phyloP scores from a whole-genome alignment of 2,329 filamentous ascomycete species.

The Alternaria postmessia region DNA sequence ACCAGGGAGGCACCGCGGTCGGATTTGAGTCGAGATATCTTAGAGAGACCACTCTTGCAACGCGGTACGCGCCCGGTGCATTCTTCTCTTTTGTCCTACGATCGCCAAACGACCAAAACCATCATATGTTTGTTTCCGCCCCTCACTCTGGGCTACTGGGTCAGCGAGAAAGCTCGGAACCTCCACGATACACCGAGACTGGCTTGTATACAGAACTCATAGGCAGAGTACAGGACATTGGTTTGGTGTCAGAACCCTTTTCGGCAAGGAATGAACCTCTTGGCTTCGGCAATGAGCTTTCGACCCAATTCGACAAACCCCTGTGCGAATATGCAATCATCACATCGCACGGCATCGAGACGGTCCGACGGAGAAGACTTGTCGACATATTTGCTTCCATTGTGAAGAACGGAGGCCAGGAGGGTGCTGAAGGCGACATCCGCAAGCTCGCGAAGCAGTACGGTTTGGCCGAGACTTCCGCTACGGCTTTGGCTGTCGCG shows the following conservation, averaged over 20 bases:
- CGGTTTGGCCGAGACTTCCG: slow-evolving; percentile 86
- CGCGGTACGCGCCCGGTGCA: slow-evolving; percentile 82
- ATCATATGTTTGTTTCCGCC: slow-evolving; percentile 81
- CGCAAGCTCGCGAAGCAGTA: slow-evolving; percentile 86
- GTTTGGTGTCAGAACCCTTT: slow-evolving; percentile 76
- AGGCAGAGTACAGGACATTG: slow-evolving; percentile 78
- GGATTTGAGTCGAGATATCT: slow-evolving; percentile 41
- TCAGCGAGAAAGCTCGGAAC: slow-evolving; percentile 63
- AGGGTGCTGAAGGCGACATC: slow-evolving; percentile 82
- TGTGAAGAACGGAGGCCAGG: slow-evolving; percentile 76
- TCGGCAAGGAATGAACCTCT: slow-evolving; percentile 66
- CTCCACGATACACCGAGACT: slow-evolving; percentile 75
- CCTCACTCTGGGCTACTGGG: slow-evolving; percentile 87
- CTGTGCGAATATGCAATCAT: slow-evolving; percentile 87
- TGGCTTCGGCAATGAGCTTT: slow-evolving; percentile 93
- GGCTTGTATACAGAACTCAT: slow-evolving; percentile 81
- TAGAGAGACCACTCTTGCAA: slow-evolving; percentile 57
- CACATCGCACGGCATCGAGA: slow-evolving; percentile 88
- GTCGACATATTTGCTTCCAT: slow-evolving; percentile 92
- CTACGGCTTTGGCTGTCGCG: slow-evolving; percentile 90
- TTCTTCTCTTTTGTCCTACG: slow-evolving; percentile 84
- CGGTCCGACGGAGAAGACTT: slow-evolving; percentile 81
- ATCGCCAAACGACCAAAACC: slow-evolving; percentile 65
- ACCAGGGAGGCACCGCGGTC: slow-evolving; percentile 35
- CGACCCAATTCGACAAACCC: slow-evolving; percentile 90